phyloP scores from a whole-genome alignment of 2,329 filamentous ascomycete genomes.

The Cryphonectria carpinicola region DNA sequence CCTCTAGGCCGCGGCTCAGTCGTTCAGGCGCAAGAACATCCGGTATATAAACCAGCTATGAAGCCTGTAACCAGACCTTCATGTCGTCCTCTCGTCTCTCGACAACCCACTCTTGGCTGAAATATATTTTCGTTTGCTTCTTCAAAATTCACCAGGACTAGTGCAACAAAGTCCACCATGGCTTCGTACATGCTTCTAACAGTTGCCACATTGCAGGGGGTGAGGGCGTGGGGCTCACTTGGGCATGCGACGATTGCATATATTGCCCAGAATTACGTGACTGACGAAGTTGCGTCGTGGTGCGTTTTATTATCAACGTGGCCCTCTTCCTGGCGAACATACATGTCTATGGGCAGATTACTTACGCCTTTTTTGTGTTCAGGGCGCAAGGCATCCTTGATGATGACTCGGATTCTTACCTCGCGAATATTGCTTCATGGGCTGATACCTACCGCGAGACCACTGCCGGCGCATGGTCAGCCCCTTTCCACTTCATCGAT shows the following conservation, averaged over 20 bases:
- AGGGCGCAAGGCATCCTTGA: conserved; percentile 41
- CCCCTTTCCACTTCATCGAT: conserved; percentile 57
- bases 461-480: conserved; percentile 49
- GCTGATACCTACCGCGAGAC: conserved; percentile 54
- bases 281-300: conserved; percentile 38
- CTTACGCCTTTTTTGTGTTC: neutral
- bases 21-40: neutral
- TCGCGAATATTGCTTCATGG: conserved; percentile 52
- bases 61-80: neutral
- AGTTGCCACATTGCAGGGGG: conserved; percentile 23
- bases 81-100: neutral
- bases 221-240: conserved; percentile 32
- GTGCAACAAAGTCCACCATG: neutral
- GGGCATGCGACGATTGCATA: conserved; percentile 47
- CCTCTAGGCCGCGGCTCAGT: neutral
- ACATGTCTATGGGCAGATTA: no score
- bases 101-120: neutral
- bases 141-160: neutral
- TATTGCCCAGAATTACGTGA: conserved; percentile 43
- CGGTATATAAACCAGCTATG: neutral
- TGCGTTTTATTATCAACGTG: neutral
- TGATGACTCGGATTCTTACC: conserved; percentile 37
- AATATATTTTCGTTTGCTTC: neutral
- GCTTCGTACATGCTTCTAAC: conserved; percentile 18
- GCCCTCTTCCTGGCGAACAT: neutral